Evolutionary conservation across 2,329 filamentous ascomycete species (phyloP).

Genomic region (Hypoxylon sp.): DNA sequence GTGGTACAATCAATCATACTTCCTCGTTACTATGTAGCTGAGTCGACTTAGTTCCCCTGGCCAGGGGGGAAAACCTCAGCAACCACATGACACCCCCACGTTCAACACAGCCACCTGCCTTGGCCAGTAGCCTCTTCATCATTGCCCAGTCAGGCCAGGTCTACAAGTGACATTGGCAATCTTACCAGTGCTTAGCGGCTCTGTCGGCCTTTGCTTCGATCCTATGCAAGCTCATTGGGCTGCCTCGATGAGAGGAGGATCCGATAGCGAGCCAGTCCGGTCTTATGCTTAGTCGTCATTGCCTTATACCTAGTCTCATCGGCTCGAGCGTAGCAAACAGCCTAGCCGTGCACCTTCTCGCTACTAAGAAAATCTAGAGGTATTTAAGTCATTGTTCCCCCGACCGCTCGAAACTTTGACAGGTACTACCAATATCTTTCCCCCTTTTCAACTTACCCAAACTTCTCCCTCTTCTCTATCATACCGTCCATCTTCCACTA

Average conservation of each 20-base stretch:
- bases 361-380: conserved; percentile 18
- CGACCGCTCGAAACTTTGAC: conserved; percentile 15
- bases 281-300: conserved; percentile 32
- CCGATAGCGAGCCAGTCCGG: conserved; percentile 30
- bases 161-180: conserved; percentile 22
- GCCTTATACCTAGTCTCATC: conserved; percentile 35
- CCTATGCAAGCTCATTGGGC: conserved; percentile 33
- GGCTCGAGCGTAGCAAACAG: conserved; percentile 31
- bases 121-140: conserved; percentile 33
- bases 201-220: conserved; percentile 30
- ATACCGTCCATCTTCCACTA: conserved; percentile 1
- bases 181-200: conserved; percentile 33
- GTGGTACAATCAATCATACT: conserved; percentile 37
- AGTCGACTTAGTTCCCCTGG: conserved; percentile 25
- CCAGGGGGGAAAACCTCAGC: conserved; percentile 25
- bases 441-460: conserved; percentile 21
- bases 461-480: neutral
- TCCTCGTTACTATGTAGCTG: conserved; percentile 20
- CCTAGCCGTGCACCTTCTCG: conserved; percentile 23
- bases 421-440: conserved; percentile 22
- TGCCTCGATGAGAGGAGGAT: conserved; percentile 31
- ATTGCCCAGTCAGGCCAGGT: conserved; percentile 24
- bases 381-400: conserved; percentile 37
- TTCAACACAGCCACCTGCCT: conserved; percentile 17
- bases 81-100: conserved; percentile 43